phyloP scores from a whole-genome alignment of 2,329 filamentous ascomycete genomes.

The Sporothrix brasiliensis region DNA sequence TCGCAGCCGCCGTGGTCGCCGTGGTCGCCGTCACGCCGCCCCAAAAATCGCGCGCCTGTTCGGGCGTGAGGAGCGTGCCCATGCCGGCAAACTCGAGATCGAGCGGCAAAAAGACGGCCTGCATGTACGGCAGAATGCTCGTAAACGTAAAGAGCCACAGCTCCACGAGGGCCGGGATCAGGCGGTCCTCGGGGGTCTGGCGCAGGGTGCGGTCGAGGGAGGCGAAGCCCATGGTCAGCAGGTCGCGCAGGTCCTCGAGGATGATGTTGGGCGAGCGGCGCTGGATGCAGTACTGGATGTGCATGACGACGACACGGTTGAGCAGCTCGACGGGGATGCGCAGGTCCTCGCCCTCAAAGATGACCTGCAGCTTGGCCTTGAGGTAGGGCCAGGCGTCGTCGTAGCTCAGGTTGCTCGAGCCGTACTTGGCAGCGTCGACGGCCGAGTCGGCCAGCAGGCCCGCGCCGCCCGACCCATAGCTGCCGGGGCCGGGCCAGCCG shows the following conservation, averaged over 20 bases:
- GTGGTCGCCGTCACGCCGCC: constrained; percentile 57
- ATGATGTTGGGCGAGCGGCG: constrained; percentile 70
- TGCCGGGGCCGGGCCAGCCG: constrained; percentile 57
- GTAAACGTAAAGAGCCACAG: constrained; percentile 95
- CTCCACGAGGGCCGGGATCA: constrained; percentile 89
- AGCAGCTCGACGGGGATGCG: constrained; percentile 81
- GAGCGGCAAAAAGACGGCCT: constrained; percentile 89
- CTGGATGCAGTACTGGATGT: constrained; percentile 77
- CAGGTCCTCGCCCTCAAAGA: constrained; percentile 81
- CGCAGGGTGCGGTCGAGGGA: constrained; percentile 83
- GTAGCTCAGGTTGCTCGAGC: constrained; percentile 68
- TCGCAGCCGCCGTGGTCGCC: constrained; percentile 41
- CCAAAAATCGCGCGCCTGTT: constrained; percentile 90
- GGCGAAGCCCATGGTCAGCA: constrained; percentile 78
- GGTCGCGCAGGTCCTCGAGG: constrained; percentile 74
- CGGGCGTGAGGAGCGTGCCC: constrained; percentile 74
- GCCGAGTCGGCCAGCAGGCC: constrained; percentile 53
- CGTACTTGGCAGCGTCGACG: constrained; percentile 61
- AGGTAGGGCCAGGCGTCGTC: constrained; percentile 84
- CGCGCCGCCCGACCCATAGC: constrained; percentile 51
- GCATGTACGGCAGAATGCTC: constrained; percentile 86
- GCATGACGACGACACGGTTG: constrained; percentile 76
- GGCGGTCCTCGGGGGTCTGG: constrained; percentile 76
- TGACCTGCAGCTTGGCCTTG: constrained; percentile 72
- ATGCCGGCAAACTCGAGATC: constrained; percentile 90